These are phyloP conservation scores for Corallochytrium limacisporum DNA, from an alignment of 78 protist genomes.

Conservation along the genomic window DNA sequence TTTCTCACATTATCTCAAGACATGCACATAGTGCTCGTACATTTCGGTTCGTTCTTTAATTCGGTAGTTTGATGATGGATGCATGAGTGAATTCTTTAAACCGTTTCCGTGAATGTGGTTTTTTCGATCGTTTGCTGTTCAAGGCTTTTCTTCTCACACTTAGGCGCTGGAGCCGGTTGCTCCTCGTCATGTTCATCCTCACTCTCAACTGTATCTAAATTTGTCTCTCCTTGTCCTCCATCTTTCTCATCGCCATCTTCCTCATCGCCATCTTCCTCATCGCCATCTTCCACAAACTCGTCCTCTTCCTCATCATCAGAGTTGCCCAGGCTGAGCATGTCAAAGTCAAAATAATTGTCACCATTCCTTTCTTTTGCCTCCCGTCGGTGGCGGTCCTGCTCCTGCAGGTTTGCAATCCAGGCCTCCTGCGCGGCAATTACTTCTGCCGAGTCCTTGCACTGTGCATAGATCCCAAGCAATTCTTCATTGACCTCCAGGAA, in stretches of 20 bases:
- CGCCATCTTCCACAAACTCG: constrained; percentile 13
- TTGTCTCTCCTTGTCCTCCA: background rate
- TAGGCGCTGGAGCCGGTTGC: background rate
- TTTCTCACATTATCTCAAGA: too few relatives aligned
- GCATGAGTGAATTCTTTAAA: too few relatives aligned
- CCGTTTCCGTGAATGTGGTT: too few relatives aligned
- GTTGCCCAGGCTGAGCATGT: background rate
- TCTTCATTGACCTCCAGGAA: constrained; percentile 57
- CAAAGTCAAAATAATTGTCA: background rate
- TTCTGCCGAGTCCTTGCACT: background rate
- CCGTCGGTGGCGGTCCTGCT: background rate
- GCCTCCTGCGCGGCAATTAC: background rate
- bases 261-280: background rate
- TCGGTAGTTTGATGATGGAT: too few relatives aligned
- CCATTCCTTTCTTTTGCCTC: background rate
- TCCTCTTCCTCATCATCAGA: constrained; percentile 13
- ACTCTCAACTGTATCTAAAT: background rate
- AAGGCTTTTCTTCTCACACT: background rate
- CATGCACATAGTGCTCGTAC: too few relatives aligned
- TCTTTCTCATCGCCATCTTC: background rate
- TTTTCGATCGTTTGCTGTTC: background rate
- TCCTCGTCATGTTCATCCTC: too few relatives aligned
- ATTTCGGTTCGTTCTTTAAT: too few relatives aligned
- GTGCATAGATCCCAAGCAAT: background rate
- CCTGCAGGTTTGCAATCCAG: background rate